Evolutionary conservation across 2,329 filamentous ascomycete species (phyloP), one percentile per base, ranked within the genome.

Genomic region (Tothia fuscella): DNA sequence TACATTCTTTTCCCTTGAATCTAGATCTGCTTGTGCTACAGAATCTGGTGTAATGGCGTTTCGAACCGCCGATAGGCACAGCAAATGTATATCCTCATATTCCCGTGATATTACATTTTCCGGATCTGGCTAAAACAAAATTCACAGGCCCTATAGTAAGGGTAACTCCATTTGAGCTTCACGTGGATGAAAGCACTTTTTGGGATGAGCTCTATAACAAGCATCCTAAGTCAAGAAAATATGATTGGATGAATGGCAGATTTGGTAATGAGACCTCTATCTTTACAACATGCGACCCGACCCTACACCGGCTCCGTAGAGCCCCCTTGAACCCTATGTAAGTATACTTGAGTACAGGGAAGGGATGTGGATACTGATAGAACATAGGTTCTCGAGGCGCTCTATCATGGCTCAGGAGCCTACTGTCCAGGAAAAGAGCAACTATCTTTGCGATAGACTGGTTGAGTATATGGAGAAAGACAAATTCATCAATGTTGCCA

Each of bases 141-240:
- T n/a, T 29, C 16, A 3, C 29, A 52, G 51, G 51, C 13, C 51
- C 51, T 4, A 50, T 54, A 25, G 38, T 54, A 16, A 45, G 51
- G 7, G 51, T 54, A 13, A 50, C 47, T 30, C 51, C 51, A 16
- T 37, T 42, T 22, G 51, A 54, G 25, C 33, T 54, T 3, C 51
- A 54, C 34, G 32, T 53, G 26, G 14, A 29, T 21, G 44, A 45
- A 9, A 44, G 43, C 9, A 21, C 22, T 12, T 46, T 46, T 24
- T 46, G 34, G 21, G 32, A 59, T 25, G 48, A 54, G 28, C 49
- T 61, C n/a, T 62, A 60, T 45, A 44, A 20, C 22, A 42, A 26
- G 14, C 20, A 25, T 17, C 51, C 32, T 43, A 41, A 30, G 14
- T 20, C 26, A 21, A 17, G 32, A 12, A 35, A 43, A 24, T 22